phyloP scores from a whole-genome alignment of 306 rosid genomes.

The Urtica urens region DNA sequence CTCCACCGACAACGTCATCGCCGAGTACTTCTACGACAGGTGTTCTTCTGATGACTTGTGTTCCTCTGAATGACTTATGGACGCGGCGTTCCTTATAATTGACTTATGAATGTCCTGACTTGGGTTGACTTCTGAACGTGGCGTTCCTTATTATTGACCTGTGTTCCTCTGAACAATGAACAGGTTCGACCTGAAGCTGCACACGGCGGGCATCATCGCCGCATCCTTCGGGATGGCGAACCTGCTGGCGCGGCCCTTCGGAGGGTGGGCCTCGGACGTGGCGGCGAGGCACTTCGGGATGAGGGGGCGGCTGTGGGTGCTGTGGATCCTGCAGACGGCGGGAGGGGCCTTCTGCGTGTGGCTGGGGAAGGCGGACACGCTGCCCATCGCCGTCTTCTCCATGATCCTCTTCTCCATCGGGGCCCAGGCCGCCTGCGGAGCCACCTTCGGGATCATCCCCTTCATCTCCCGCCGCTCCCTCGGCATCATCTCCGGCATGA shows the following conservation, averaged over 20 bases:
- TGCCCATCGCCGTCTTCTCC: constrained; percentile 43
- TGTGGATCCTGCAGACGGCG: constrained; percentile 65
- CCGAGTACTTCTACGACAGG: constrained; percentile 88
- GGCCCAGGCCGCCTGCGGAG: constrained; percentile 94
- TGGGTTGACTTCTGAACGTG: too few relatives aligned
- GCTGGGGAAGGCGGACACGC: constrained; percentile 61
- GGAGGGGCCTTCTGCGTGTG: constrained; percentile 85
- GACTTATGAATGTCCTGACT: neutral
- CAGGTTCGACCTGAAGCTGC: constrained; percentile 59
- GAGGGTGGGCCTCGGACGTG: constrained; percentile 53
- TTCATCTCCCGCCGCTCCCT: constrained; percentile 72
- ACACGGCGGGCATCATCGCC: constrained; percentile 76
- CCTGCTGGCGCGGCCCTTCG: constrained; percentile 66
- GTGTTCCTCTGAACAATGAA: too few relatives aligned
- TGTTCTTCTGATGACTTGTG: constrained; percentile 13
- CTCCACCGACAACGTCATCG: constrained; percentile 71
- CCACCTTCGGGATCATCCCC: constrained; percentile 73
- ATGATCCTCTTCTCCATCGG: constrained; percentile 88
- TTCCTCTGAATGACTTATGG: neutral
- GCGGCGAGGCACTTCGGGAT: constrained; percentile 62
- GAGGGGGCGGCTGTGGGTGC: constrained; percentile 76
- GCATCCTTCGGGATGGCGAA: constrained; percentile 94
- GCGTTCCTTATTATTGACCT: too few relatives aligned
- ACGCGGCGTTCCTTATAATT: neutral
- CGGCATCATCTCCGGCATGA: constrained; percentile 64